Evolutionary conservation across 2,329 filamentous ascomycete species (phyloP).

Genomic region (Clarireedia paspali): DNA sequence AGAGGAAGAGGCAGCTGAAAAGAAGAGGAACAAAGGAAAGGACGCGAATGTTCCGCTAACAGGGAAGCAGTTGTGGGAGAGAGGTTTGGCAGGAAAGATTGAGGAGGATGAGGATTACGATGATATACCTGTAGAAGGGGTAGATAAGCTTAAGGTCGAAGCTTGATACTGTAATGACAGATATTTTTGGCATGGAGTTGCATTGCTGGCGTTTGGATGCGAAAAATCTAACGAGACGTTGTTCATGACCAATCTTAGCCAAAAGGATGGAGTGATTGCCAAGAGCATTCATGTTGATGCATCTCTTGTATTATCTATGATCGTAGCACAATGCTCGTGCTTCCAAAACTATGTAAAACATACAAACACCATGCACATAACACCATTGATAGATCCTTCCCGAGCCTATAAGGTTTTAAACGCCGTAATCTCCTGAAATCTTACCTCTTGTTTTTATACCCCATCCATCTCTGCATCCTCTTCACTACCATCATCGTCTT

Average conservation of each 20-base stretch:
- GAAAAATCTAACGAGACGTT: not conserved
- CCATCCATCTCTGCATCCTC: slow-evolving; percentile 48
- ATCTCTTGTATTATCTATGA: slow-evolving; percentile 3
- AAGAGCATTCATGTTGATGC: too few species aligned
- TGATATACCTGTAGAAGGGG: slow-evolving; percentile 46
- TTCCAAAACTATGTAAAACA: not conserved
- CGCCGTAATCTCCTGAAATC: not conserved
- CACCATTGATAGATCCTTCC: not conserved
- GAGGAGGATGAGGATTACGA: slow-evolving; percentile 61
- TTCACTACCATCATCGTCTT: slow-evolving; percentile 42
- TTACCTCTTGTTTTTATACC: slow-evolving; percentile 28
- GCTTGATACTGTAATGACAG: slow-evolving; percentile 26
- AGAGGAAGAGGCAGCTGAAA: slow-evolving; percentile 69
- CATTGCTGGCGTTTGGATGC: slow-evolving; percentile 24
- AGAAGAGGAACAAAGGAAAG: slow-evolving; percentile 70
- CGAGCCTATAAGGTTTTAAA: not conserved
- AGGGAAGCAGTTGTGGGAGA: slow-evolving; percentile 72
- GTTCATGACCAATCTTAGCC: not conserved
- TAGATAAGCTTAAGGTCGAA: slow-evolving; percentile 67
- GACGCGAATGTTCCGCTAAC: slow-evolving; percentile 64
- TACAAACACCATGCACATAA: slow-evolving; percentile 13
- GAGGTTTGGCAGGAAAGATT: slow-evolving; percentile 58
- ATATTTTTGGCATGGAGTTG: slow-evolving; percentile 19
- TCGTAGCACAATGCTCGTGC: not conserved
- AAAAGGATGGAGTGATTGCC: not conserved